Conservation (phyloP, 2,329 filamentous ascomycete genomes). For the Pseudogymnoascus sp. region DNA sequence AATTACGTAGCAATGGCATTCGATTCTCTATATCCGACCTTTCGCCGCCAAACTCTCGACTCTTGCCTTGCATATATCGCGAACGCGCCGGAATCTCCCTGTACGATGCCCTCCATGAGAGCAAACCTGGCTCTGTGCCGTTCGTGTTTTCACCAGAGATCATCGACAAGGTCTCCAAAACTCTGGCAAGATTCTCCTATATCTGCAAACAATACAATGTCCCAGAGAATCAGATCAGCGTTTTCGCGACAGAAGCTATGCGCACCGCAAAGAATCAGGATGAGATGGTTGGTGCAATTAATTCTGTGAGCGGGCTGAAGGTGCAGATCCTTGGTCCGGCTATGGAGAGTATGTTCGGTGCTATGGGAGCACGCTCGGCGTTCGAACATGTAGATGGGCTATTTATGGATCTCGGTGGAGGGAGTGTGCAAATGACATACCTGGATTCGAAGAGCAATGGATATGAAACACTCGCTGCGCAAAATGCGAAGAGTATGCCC, state of each 20-base stretch:
- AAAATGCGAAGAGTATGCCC: slow-evolving; percentile 48
- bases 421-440: slow-evolving; percentile 58
- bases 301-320: slow-evolving; percentile 52
- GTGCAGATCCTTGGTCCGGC: slow-evolving; percentile 68
- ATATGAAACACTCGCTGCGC: slow-evolving; percentile 47
- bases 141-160: slow-evolving; percentile 43
- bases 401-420: slow-evolving; percentile 80
- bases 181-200: slow-evolving; percentile 60
- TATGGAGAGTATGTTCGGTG: slow-evolving; percentile 75
- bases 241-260: slow-evolving; percentile 86
- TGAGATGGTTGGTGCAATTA: slow-evolving; percentile 59
- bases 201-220: slow-evolving; percentile 66
- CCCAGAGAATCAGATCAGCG: slow-evolving; percentile 52
- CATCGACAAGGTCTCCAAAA: slow-evolving; percentile 57
- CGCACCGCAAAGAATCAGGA: slow-evolving; percentile 67
- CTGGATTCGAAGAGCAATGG: slow-evolving; percentile 39
- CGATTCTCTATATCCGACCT: slow-evolving; percentile 84
- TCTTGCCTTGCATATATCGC: slow-evolving; percentile 69
- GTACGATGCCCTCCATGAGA: slow-evolving; percentile 67
- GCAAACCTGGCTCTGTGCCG: slow-evolving; percentile 26
- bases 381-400: slow-evolving; percentile 63
- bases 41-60: slow-evolving; percentile 59
- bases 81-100: slow-evolving; percentile 75
- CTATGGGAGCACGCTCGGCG: slow-evolving; percentile 72
- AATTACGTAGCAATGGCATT: slow-evolving; percentile 68